phyloP scores from a whole-genome alignment of 2,329 filamentous ascomycete genomes.

The Fusarium sp. region DNA sequence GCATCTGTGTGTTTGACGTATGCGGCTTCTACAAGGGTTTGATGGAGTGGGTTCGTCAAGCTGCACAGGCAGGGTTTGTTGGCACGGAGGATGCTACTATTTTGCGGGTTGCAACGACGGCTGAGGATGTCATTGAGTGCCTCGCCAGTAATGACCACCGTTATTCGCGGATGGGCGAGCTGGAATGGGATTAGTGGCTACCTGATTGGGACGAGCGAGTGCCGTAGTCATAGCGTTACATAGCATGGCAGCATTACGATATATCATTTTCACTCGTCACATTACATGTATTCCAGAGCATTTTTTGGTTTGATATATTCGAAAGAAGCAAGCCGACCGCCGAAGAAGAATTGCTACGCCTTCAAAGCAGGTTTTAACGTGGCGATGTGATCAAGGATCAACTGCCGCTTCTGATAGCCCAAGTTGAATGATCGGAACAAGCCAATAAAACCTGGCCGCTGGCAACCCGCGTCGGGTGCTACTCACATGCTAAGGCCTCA shows the following conservation, averaged over 20 bases:
- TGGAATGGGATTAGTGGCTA: neutral
- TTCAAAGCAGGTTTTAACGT: neutral
- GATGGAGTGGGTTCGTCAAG: neutral
- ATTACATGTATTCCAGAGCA: neutral
- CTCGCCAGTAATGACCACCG: neutral
- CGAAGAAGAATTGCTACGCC: rapidly evolving
- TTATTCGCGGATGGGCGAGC: neutral
- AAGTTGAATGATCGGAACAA: neutral
- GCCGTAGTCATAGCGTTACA: neutral
- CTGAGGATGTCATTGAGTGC: neutral
- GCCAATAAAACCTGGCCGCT: neutral
- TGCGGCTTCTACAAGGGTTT: neutral
- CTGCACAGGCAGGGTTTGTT: neutral
- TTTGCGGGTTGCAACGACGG: neutral
- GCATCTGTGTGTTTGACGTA: neutral
- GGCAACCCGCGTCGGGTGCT: neutral
- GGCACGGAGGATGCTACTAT: neutral
- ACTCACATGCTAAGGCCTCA: neutral
- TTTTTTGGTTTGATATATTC: neutral
- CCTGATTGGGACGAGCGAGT: too few species aligned
- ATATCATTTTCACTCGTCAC: neutral
- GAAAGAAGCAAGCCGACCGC: neutral
- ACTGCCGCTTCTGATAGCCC: neutral
- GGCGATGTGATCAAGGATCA: neutral
- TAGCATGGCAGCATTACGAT: neutral